phyloP scores from a whole-genome alignment of 1,284 basidiomycete species.

The Ceratobasidium sp. region DNA sequence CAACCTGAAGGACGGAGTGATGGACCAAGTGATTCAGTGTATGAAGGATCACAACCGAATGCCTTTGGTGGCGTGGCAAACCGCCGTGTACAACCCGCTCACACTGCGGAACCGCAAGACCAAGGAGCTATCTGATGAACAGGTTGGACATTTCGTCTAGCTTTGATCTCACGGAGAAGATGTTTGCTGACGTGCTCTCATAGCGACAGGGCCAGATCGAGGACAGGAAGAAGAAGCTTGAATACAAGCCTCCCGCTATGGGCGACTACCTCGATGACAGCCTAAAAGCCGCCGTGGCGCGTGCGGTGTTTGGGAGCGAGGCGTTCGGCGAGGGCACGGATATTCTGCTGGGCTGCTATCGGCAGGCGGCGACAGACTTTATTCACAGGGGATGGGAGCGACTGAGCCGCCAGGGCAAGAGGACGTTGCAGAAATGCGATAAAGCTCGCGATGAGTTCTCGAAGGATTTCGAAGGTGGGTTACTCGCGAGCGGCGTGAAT shows the following conservation, averaged over 20 bases:
- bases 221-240: neutral
- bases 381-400: slow-evolving; percentile 9
- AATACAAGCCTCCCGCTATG: neutral
- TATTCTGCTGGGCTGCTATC: neutral
- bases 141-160: neutral
- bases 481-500: neutral
- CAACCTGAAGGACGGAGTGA: neutral
- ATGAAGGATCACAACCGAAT: neutral
- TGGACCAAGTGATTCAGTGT: neutral
- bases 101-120: neutral
- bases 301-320: neutral
- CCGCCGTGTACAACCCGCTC: neutral
- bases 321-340: neutral
- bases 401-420: neutral
- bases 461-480: neutral
- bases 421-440: neutral
- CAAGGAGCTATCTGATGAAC: neutral
- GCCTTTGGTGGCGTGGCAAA: slow-evolving; percentile 11
- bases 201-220: slow-evolving; percentile 2
- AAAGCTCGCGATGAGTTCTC: neutral
- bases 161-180: neutral
- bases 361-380: neutral
- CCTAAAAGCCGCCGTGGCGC: neutral
- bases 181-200: neutral
- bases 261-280: neutral